Evolutionary conservation across 345 rosid species (phyloP).

Genomic region (Mangifera indica): DNA sequence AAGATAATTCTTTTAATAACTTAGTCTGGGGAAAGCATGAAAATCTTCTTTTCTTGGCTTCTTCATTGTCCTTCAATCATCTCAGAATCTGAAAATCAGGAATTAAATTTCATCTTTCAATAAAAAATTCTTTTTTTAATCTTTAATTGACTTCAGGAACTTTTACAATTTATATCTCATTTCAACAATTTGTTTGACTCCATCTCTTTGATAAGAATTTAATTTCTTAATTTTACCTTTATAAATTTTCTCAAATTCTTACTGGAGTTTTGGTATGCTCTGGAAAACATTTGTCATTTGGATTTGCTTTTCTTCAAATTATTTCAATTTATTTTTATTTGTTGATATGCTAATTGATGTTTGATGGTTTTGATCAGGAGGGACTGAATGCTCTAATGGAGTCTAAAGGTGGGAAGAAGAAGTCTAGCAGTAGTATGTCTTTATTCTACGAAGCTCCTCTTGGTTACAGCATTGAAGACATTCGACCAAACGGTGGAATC

Average conservation of each 20-base stretch:
- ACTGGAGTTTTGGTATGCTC: not conserved
- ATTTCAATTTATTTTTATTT: not conserved
- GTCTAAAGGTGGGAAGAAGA: slow-evolving; percentile 79
- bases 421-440: slow-evolving; percentile 56
- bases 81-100: no score
- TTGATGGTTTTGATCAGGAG: slow-evolving; percentile 26
- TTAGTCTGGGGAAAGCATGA: no score
- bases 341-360: not conserved
- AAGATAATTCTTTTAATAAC: no score
- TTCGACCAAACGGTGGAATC: slow-evolving; percentile 87
- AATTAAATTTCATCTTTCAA: no score
- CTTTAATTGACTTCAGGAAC: not conserved
- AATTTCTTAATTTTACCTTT: no score
- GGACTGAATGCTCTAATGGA: slow-evolving; percentile 79
- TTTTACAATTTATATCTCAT: not conserved
- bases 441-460: slow-evolving; percentile 87
- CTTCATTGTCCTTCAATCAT: no score
- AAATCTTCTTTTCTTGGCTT: no score
- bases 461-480: slow-evolving; percentile 89
- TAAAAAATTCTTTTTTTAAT: not conserved
- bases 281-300: not conserved
- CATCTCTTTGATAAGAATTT: no score
- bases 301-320: not conserved
- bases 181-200: not conserved
- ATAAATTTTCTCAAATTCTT: not conserved